phyloP scores from a whole-genome alignment of 768 basidiomycete species.

The Dictyophora rubrovolvata region DNA sequence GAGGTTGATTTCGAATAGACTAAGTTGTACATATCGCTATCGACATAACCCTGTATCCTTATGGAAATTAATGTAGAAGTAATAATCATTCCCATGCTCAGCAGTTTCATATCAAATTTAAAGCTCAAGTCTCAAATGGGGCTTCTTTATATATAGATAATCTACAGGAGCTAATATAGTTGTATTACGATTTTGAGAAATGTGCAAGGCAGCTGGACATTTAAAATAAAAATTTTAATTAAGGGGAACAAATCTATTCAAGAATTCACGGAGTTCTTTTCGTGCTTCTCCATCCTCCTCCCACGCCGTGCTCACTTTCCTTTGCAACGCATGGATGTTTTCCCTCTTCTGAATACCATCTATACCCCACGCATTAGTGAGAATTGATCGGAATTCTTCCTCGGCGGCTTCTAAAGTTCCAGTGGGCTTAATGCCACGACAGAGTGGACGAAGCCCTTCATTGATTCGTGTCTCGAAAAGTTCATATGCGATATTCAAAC shows the following conservation, averaged over 20 bases:
- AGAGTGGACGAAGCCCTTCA: conserved; percentile 11
- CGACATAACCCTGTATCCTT: too few species aligned
- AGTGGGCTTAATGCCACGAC: conserved; percentile 12
- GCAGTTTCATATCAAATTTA: too few species aligned
- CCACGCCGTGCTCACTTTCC: conserved; percentile 1
- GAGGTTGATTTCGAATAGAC: not conserved
- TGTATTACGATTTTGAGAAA: too few species aligned
- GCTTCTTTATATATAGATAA: too few species aligned
- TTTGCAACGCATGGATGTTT: conserved; percentile 8
- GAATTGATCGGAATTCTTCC: conserved; percentile 13
- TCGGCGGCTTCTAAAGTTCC: conserved; percentile 17
- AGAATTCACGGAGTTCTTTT: not conserved
- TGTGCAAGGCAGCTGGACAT: too few species aligned
- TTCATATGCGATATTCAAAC: conserved; percentile 8
- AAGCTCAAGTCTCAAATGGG: too few species aligned
- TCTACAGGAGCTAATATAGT: too few species aligned
- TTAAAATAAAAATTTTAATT: too few species aligned
- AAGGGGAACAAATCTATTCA: not conserved
- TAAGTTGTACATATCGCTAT: too few species aligned
- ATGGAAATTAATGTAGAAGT: too few species aligned
- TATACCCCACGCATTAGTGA: conserved; percentile 15
- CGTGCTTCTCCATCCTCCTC: conserved; percentile 6
- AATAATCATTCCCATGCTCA: too few species aligned
- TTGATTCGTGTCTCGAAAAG: conserved; percentile 16
- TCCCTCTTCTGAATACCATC: conserved; percentile 18